A percentile compares a stretch with the other conserved stretches of the same genome.
Evolutionary conservation across 202 grass and related monocot genomes (phyloP).

Genomic region (Dendrocalamus latiflorus): DNA sequence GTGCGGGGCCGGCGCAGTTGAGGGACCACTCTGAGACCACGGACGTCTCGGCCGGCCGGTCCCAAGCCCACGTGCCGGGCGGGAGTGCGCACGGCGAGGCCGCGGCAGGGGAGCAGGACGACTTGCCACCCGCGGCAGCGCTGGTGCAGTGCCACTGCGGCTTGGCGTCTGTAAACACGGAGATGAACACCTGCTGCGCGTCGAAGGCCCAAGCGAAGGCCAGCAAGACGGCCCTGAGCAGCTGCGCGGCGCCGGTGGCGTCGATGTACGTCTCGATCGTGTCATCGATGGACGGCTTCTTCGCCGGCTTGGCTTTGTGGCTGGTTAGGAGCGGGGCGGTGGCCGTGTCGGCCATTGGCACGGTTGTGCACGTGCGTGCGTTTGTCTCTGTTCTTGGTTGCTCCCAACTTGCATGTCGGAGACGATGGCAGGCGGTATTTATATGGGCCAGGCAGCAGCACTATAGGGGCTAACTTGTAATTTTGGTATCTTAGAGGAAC

Average conservation of each 20-base stretch:
- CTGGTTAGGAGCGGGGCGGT: slow-evolving; percentile 43
- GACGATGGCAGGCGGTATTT: slow-evolving; percentile 16
- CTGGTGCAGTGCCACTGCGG: slow-evolving; percentile 60
- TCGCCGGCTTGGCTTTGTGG: slow-evolving; percentile 9
- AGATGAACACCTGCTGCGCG: slow-evolving; percentile 89
- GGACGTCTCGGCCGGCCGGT: slow-evolving; percentile 34
- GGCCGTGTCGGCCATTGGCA: slow-evolving; percentile 21
- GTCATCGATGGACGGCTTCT: slow-evolving; percentile 50
- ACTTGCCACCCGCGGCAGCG: not conserved
- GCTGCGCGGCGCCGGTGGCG: slow-evolving; percentile 31
- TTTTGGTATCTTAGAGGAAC: not conserved
- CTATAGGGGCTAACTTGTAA: not conserved
- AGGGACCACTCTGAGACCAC: slow-evolving; percentile 85
- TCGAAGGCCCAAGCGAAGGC: slow-evolving; percentile 70
- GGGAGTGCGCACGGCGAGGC: slow-evolving; percentile 55
- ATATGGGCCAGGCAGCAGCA: not conserved
- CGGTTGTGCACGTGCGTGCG: not conserved
- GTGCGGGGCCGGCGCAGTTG: slow-evolving; percentile 56
- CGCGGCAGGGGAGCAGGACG: slow-evolving; percentile 26
- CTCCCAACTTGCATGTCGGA: not conserved
- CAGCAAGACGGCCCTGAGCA: slow-evolving; percentile 53
- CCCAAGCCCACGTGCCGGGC: slow-evolving; percentile 61
- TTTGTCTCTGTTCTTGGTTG: not conserved
- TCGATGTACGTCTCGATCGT: slow-evolving; percentile 68
- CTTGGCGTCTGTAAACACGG: slow-evolving; percentile 78